These are phyloP conservation scores for Lipomyces lipofer DNA, from an alignment of 805 yeast species.

Conservation along the genomic window DNA sequence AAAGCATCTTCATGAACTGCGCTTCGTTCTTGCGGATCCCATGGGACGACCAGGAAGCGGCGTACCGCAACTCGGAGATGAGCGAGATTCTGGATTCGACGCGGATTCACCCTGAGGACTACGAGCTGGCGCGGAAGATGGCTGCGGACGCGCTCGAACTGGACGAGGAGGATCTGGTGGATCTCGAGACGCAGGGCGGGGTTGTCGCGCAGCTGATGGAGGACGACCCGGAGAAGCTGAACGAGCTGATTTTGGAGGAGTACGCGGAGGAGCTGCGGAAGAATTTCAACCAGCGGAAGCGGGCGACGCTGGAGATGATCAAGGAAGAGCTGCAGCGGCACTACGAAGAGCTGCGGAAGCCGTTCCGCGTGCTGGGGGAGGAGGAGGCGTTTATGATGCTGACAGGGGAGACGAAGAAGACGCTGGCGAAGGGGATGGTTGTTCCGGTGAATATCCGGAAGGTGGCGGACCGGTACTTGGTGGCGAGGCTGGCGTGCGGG, in stretches of 20 bases:
- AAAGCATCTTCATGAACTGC: constrained; percentile 84
- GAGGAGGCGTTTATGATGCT: constrained; percentile 81
- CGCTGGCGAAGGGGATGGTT: constrained; percentile 66
- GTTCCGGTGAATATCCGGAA: constrained; percentile 73
- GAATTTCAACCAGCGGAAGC: constrained; percentile 59
- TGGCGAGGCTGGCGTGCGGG: constrained; percentile 55
- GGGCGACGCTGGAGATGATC: constrained; percentile 79
- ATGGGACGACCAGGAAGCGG: constrained; percentile 51
- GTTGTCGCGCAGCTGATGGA: constrained; percentile 70
- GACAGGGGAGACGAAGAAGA: constrained; percentile 78
- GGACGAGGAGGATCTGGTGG: constrained; percentile 89
- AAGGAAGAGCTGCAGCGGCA: constrained; percentile 84
- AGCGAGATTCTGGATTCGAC: constrained; percentile 87
- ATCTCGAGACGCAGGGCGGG: constrained; percentile 76
- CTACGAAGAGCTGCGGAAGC: constrained; percentile 79
- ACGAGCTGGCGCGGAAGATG: constrained; percentile 92
- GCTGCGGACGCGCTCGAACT: constrained; percentile 97
- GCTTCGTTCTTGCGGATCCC: constrained; percentile 86
- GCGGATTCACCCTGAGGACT: constrained; percentile 97
- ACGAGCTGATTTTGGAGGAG: constrained; percentile 84
- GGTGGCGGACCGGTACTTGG: constrained; percentile 52
- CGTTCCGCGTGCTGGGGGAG: constrained; percentile 63
- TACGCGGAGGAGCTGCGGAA: constrained; percentile 86
- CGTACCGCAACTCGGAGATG: constrained; percentile 48
- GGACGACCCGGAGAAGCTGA: constrained; percentile 72